Conservation (phyloP, 108 stramenopile species). For the Seminavis robusta region DNA sequence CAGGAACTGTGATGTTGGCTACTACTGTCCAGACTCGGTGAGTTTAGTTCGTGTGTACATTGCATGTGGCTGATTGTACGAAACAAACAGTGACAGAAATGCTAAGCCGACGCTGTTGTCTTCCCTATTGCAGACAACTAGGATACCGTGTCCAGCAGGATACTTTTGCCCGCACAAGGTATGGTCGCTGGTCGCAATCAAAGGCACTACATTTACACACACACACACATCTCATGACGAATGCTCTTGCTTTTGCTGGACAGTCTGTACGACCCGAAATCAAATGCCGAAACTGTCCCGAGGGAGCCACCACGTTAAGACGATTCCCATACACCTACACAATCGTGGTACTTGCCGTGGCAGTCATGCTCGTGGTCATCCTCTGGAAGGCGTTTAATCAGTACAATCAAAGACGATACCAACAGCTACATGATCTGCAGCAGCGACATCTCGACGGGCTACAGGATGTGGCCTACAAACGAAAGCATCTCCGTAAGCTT, state of each 20-base stretch:
- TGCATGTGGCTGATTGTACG: no score
- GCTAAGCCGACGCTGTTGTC: no score
- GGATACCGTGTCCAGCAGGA: conserved; percentile 21
- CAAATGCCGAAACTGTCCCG: conserved; percentile 12
- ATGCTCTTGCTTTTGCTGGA: no score
- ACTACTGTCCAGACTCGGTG: no score
- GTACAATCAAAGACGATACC: not conserved
- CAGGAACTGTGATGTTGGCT: no score
- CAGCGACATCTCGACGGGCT: conserved; percentile 1
- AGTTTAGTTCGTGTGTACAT: no score
- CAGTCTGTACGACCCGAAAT: conserved; percentile 5
- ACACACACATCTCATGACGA: no score
- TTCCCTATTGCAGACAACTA: no score
- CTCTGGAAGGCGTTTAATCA: not conserved
- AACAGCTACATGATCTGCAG: conserved; percentile 1
- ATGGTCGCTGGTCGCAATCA: no score
- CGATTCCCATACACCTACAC: conserved; percentile 13
- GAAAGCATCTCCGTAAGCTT: conserved; percentile 17
- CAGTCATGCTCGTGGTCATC: not conserved
- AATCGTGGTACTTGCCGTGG: conserved; percentile 9
- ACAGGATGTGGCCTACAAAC: not conserved
- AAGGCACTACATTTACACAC: no score
- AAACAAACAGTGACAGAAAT: no score
- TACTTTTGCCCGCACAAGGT: conserved; percentile 28
- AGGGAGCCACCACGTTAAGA: conserved; percentile 9